Percentiles rank a stretch among this genome's conserved stretches.
phyloP scores from a whole-genome alignment of 495 filamentous ascomycete species.

The Penicillium soppii region DNA sequence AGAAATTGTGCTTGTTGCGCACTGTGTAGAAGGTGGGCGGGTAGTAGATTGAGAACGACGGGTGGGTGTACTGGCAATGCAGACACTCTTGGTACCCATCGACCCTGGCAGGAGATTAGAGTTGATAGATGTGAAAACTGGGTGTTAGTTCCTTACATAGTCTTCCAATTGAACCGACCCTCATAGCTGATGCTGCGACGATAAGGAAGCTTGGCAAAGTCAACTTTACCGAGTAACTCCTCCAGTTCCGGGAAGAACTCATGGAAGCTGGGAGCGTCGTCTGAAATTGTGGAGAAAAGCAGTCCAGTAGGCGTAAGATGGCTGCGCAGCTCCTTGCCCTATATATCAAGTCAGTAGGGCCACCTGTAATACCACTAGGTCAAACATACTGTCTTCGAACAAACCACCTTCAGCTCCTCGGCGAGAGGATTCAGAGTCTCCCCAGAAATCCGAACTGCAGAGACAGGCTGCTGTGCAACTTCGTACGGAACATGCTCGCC shows the following conservation, averaged over 20 bases:
- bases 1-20: conserved; percentile 57
- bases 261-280: conserved; percentile 50
- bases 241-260: conserved; percentile 58
- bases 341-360: neutral
- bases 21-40: conserved; percentile 59
- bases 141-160: conserved; percentile 48
- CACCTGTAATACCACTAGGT: neutral
- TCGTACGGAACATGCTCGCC: conserved; percentile 53
- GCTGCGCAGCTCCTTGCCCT: conserved; percentile 34
- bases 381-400: conserved; percentile 31
- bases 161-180: conserved; percentile 64
- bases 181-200: conserved; percentile 57
- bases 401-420: conserved; percentile 43
- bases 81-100: conserved; percentile 64
- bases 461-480: conserved; percentile 51
- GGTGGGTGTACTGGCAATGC: conserved; percentile 64
- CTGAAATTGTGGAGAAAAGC: conserved; percentile 52
- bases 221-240: conserved; percentile 48
- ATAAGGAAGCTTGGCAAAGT: conserved; percentile 57
- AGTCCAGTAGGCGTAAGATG: conserved; percentile 56
- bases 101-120: conserved; percentile 34
- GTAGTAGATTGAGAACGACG: conserved; percentile 58
- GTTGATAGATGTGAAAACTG: neutral
- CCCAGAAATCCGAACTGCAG: conserved; percentile 40
- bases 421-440: conserved; percentile 28